Conservation (phyloP, 495 filamentous ascomycete genomes). For the Penicillium canariense region DNA sequence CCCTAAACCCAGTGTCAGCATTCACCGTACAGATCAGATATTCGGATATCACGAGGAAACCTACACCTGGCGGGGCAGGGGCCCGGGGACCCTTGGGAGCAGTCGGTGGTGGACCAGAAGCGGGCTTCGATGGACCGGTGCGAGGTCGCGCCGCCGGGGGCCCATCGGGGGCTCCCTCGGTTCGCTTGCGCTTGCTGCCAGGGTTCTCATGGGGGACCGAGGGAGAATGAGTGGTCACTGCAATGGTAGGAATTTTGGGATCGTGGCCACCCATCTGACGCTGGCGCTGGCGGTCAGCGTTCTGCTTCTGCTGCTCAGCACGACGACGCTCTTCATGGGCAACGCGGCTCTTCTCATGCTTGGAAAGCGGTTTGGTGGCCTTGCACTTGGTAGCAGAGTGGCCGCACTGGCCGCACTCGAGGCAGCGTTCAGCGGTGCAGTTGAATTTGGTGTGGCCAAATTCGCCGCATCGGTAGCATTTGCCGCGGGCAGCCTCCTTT, state of each 20-base stretch:
- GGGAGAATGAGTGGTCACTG: slow-evolving; percentile 27
- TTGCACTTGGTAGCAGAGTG: slow-evolving; percentile 38
- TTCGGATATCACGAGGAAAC: slow-evolving; percentile 5
- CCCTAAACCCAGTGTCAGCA: slow-evolving; percentile 20
- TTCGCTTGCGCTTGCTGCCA: slow-evolving; percentile 46
- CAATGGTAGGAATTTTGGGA: slow-evolving; percentile 45
- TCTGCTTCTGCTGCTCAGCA: slow-evolving; percentile 29
- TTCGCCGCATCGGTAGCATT: slow-evolving; percentile 46
- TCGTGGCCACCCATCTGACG: slow-evolving; percentile 47
- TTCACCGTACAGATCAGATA: slow-evolving; percentile 1
- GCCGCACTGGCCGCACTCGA: slow-evolving; percentile 47
- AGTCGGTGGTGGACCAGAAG: slow-evolving; percentile 19
- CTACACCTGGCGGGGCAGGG: slow-evolving; percentile 30
- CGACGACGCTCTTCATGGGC: slow-evolving; percentile 34
- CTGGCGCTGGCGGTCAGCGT: slow-evolving; percentile 38
- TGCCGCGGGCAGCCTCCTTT: slow-evolving; percentile 32
- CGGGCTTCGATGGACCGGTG: slow-evolving; percentile 20
- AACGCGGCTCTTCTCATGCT: slow-evolving; percentile 33
- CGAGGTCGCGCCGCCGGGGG: slow-evolving; percentile 28
- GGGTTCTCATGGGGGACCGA: slow-evolving; percentile 12
- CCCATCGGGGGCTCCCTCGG: slow-evolving; percentile 30
- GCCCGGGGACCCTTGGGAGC: slow-evolving; percentile 20
- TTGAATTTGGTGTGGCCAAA: slow-evolving; percentile 35
- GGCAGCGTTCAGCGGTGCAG: slow-evolving; percentile 45
- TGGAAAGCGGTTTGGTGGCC: slow-evolving; percentile 31